A percentile compares a stretch with the other conserved stretches of the same genome.
Conservation (phyloP, 768 basidiomycete species). For the Fistulinella prunicolor region DNA sequence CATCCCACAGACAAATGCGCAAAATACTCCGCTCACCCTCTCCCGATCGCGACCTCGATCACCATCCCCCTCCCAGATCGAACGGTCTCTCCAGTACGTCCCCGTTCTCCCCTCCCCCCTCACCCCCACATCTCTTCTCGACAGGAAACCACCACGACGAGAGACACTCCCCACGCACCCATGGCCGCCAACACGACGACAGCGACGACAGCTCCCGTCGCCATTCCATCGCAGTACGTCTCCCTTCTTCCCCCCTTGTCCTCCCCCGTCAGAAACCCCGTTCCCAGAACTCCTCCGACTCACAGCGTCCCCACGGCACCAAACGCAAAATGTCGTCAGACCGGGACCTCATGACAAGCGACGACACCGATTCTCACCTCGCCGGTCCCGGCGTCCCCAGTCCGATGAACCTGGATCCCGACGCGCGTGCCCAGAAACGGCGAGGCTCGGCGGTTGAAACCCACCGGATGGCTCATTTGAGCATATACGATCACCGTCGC, state of each 20-base stretch:
- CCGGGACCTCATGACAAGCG: conserved; percentile 48
- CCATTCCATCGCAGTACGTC: conserved; percentile 67
- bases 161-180: conserved; percentile 27
- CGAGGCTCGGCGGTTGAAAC: conserved; percentile 83
- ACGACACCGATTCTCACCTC: conserved; percentile 66
- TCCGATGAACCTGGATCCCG: conserved; percentile 53
- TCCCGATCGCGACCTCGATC: conserved; percentile 37
- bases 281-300: conserved; percentile 36
- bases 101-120: conserved; percentile 9
- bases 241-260: neutral
- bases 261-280: no score
- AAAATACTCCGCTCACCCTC: conserved; percentile 61
- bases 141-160: conserved; percentile 35
- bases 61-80: neutral
- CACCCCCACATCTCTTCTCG: conserved; percentile 18
- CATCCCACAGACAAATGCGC: conserved; percentile 39
- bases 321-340: conserved; percentile 85
- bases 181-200: conserved; percentile 41
- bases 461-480: conserved; percentile 69
- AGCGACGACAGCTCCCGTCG: conserved; percentile 69
- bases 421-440: conserved; percentile 75
- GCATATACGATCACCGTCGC: conserved; percentile 69
- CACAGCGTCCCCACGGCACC: conserved; percentile 54
- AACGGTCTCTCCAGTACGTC: conserved; percentile 27
- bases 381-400: conserved; percentile 67